Base-by-base conservation (phyloP, 345 rosid species). In the Odontarrhena argentea region DNA sequence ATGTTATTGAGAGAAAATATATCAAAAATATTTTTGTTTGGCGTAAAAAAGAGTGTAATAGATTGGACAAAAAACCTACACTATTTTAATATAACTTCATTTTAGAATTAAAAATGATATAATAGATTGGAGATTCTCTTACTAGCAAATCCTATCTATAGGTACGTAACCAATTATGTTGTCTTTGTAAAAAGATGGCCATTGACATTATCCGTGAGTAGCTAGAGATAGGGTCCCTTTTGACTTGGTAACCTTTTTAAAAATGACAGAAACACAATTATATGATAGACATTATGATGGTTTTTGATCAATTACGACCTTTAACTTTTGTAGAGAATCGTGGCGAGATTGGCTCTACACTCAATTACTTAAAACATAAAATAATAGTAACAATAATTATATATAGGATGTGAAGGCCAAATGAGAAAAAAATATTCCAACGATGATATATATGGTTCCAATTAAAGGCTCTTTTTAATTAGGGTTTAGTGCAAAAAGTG, bases 341-440 rank as follows among this genome's bases (percentile, higher is more conserved):
- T 65, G 76, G 76, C 71, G 71, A 58, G 71, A 73, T 65, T 73
- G 61, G 76, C 76, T 73, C 7, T 54, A 14, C 22, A 28, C 63
- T 62, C 49, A 4, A 52, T 52, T 70, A 35, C 15, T 35, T 14
- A 9, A 6, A 42, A 14, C 32, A 34, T 1, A 32, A 32, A 32
- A 5, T 3, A 9, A 38, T 8, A 1, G 2, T 4, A 6, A 36
- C 4, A 6, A 6, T 10, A 28, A 22, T 34, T 11, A 8, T 12
- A 61, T 58, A 47, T 32, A 71, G 45, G 55, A 40, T 24, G 11
- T 26, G 55, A 63, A 28, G 38, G 54, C 60, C 52, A 64, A 69
- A 70, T 70, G 50, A 13, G 56, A 55, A 63, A 63, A 48, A 54
- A 48, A 13, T 38, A 13, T 30, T 41, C 15, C 5, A 18, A 18